Evolutionary conservation across 2,329 filamentous ascomycete species (phyloP).

Genomic region (Tolypocladium ovalisporum): DNA sequence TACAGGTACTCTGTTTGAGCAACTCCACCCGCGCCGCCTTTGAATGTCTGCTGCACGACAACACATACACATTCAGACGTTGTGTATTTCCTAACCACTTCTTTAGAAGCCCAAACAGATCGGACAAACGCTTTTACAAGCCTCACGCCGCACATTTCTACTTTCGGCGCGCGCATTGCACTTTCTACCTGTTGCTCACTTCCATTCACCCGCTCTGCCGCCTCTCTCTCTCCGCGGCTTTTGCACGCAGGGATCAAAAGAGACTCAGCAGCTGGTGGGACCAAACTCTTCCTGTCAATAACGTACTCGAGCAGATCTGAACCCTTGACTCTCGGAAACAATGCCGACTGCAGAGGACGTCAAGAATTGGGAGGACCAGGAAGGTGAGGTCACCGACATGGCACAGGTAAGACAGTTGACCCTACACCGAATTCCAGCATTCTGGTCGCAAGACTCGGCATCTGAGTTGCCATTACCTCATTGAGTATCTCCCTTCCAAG

Average conservation of each 20-base stretch:
- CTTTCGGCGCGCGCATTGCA: too few relatives aligned
- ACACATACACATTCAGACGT: not conserved
- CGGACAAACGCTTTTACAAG: not conserved
- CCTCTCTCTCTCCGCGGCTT: not conserved
- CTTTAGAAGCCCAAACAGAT: not conserved
- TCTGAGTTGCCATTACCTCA: not conserved
- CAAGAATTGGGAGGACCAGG: not conserved
- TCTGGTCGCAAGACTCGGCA: not conserved
- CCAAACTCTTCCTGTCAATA: too few relatives aligned
- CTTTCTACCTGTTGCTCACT: too few relatives aligned
- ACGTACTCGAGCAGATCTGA: not conserved
- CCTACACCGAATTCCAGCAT: not conserved
- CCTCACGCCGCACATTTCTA: not conserved
- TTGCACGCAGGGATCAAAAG: not conserved
- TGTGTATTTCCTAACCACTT: not conserved
- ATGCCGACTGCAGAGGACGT: not conserved
- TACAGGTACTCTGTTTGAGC: not conserved
- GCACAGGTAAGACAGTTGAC: conserved; percentile 1
- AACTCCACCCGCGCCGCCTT: not conserved
- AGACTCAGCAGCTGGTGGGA: not conserved
- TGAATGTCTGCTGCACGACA: not conserved
- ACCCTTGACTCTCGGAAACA: not conserved
- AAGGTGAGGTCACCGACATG: not conserved
- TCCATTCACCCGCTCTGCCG: not conserved
- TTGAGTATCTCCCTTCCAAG: not conserved